Evolutionary conservation across 2,329 filamentous ascomycete species (phyloP).

Genomic region (Penicillium sp.): DNA sequence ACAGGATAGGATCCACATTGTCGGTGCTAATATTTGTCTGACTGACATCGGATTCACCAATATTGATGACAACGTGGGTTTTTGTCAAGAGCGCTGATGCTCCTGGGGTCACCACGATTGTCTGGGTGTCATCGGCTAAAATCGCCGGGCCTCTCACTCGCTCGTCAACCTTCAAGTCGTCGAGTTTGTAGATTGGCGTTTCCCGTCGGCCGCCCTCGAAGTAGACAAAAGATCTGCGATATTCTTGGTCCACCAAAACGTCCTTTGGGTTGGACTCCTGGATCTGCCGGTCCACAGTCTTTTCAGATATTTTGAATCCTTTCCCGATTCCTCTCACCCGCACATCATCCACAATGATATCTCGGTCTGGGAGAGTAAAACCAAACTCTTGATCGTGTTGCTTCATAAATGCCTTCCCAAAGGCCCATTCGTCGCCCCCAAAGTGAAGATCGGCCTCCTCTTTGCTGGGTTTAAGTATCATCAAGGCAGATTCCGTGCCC

Average conservation of each 20-base stretch:
- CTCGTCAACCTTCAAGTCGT: conserved; percentile 70
- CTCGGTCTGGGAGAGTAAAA: conserved; percentile 79
- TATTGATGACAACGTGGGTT: conserved; percentile 42
- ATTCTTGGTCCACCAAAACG: conserved; percentile 53
- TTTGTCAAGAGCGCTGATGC: conserved; percentile 40
- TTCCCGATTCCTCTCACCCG: conserved; percentile 85
- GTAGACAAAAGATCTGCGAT: conserved; percentile 71
- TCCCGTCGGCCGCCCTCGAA: conserved; percentile 77
- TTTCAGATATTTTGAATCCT: conserved; percentile 72
- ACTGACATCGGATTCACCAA: conserved; percentile 30
- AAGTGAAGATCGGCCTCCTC: conserved; percentile 48
- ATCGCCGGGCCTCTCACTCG: conserved; percentile 78
- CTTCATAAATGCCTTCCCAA: conserved; percentile 77
- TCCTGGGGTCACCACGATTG: conserved; percentile 44
- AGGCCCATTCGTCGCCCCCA: conserved; percentile 71
- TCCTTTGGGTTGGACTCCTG: conserved; percentile 53
- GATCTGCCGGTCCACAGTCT: conserved; percentile 62
- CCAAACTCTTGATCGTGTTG: conserved; percentile 93
- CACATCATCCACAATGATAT: conserved; percentile 88
- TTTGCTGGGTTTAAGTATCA: conserved; percentile 24
- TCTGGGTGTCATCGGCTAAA: conserved; percentile 64
- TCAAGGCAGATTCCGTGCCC: conserved; percentile 39
- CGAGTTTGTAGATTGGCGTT: conserved; percentile 80
- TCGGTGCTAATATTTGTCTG: conserved; percentile 40
- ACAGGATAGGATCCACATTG: conserved; percentile 71